Evolutionary conservation across 2,329 filamentous ascomycete species (phyloP).

Genomic region (Trichoderma cornu-damae): DNA sequence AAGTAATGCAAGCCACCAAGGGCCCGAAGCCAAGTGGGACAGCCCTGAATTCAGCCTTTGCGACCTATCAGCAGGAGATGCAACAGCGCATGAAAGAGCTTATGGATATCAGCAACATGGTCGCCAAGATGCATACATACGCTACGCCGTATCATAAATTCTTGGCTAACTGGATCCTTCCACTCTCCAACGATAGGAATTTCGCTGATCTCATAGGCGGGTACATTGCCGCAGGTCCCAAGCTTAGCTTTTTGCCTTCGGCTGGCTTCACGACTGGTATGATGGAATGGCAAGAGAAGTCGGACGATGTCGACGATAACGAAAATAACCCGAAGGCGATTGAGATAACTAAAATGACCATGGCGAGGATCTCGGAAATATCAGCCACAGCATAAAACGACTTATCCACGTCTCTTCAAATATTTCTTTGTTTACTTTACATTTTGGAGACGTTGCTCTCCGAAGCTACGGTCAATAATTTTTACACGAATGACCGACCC

Average conservation of each 20-base stretch:
- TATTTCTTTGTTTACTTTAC: no score
- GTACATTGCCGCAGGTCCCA: neutral
- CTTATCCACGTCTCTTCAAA: neutral
- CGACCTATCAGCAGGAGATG: neutral
- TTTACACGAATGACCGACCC: no score
- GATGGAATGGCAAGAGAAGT: neutral
- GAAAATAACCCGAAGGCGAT: neutral
- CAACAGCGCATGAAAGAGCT: neutral
- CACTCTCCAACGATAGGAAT: neutral
- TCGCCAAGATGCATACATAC: slow-evolving; percentile 5
- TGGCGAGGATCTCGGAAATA: neutral
- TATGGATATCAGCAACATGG: slow-evolving; percentile 4
- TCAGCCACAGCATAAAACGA: neutral
- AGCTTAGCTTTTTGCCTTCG: neutral
- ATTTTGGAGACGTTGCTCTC: no score
- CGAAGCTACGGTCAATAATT: no score
- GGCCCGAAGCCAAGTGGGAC: neutral
- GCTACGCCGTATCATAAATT: neutral
- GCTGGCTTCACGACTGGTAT: neutral
- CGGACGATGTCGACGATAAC: neutral
- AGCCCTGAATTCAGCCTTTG: neutral
- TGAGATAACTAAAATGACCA: neutral
- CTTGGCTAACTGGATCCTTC: neutral
- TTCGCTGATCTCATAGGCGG: neutral
- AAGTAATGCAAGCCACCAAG: neutral